Evolutionary conservation across 257 asterid genomes (phyloP).

Genomic region (Schizonepeta tenuifolia): DNA sequence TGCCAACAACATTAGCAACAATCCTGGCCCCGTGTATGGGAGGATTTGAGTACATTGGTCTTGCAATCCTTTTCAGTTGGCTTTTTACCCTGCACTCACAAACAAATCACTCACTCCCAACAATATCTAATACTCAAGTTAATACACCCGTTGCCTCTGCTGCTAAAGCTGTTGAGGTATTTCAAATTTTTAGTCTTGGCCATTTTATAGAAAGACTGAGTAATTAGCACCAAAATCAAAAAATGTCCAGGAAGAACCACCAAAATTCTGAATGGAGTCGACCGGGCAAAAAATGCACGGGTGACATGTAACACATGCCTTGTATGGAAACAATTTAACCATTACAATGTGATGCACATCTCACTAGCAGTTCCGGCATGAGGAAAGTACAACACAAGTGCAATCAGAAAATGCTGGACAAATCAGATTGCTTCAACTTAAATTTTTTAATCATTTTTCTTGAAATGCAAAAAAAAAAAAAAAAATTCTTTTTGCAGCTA

Average conservation of each 20-base stretch:
- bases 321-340: background rate
- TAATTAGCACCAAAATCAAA: background rate
- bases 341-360: constrained; percentile 12
- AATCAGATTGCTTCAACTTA: background rate
- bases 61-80: constrained; percentile 89
- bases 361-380: background rate
- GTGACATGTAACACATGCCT: background rate
- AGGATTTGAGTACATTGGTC: constrained; percentile 99
- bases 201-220: background rate
- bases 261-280: background rate
- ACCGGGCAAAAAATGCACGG: background rate
- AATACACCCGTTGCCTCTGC: background rate
- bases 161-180: background rate
- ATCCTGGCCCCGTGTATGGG: constrained; percentile 94
- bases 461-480: background rate
- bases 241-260: constrained; percentile 7
- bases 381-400: background rate
- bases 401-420: background rate
- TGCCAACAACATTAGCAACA: constrained; percentile 91
- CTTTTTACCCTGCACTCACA: constrained; percentile 77
- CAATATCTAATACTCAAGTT: background rate
- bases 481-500: background rate
- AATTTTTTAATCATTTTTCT: background rate
- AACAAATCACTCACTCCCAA: constrained; percentile 15
- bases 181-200: background rate